phyloP scores from a whole-genome alignment of 805 yeast genomes.

The Hanseniaspora nectarophila region DNA sequence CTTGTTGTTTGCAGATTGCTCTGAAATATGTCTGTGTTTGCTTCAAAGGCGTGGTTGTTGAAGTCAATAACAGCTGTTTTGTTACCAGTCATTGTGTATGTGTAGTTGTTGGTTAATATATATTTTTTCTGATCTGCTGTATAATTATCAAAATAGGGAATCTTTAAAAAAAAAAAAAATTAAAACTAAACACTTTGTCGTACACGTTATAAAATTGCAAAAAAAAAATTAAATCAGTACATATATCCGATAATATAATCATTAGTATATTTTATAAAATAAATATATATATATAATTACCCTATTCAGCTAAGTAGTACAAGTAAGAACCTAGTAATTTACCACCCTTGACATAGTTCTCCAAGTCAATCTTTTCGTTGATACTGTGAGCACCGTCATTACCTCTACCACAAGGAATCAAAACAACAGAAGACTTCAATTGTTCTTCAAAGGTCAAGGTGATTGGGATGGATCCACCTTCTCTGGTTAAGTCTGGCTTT shows the following conservation, averaged over 20 bases:
- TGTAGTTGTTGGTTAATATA: not conserved
- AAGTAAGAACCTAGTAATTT: conserved; percentile 88
- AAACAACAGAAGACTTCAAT: conserved; percentile 70
- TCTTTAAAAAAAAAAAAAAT: no score
- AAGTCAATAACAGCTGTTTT: not conserved
- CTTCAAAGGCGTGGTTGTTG: not conserved
- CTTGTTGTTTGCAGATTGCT: not conserved
- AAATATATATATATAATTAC: not conserved
- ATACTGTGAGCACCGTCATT: conserved; percentile 99
- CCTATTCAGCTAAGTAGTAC: conserved; percentile 60
- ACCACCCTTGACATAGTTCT: conserved; percentile 85
- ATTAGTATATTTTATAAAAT: no score
- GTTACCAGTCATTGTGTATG: not conserved
- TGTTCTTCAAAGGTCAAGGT: conserved; percentile 85
- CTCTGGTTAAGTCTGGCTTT: conserved; percentile 94
- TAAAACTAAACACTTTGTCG: no score
- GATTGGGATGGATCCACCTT: conserved; percentile 98
- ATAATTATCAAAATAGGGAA: not conserved
- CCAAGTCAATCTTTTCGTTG: conserved; percentile 81
- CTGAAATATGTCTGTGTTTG: not conserved
- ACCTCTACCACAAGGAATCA: conserved; percentile 96
- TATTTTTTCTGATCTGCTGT: no score
- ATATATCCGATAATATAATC: no score
- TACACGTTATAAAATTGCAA: no score
- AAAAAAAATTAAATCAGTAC: no score